A percentile compares a stretch with the other conserved stretches of the same genome.
Evolutionary conservation across 2,329 filamentous ascomycete genomes (phyloP).

Genomic region (Xylaria sp.): DNA sequence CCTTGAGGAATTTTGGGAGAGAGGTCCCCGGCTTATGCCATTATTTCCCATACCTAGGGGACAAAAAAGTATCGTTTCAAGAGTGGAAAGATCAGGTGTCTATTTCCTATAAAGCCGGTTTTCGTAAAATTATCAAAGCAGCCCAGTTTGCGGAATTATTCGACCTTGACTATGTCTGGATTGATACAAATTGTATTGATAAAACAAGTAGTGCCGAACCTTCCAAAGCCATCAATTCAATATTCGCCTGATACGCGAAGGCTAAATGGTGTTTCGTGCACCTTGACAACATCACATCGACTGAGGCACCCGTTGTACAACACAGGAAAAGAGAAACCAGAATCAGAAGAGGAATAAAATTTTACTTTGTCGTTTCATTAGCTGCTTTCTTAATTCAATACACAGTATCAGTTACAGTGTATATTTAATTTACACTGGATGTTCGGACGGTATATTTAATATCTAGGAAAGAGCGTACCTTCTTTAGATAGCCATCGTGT

Average conservation of each 20-base stretch:
- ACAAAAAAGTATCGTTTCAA: neutral
- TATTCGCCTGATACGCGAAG: neutral
- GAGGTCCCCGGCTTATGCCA: neutral
- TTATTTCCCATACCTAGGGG: neutral
- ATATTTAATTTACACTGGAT: too few species aligned
- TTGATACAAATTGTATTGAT: slow-evolving; percentile 2
- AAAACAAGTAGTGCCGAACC: neutral
- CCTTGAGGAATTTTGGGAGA: neutral
- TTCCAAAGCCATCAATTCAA: neutral
- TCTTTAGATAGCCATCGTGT: too few species aligned
- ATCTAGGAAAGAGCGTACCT: too few species aligned
- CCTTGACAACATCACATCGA: neutral
- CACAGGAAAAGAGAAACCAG: too few species aligned
- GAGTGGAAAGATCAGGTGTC: neutral
- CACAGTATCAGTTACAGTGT: too few species aligned
- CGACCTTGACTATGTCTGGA: neutral
- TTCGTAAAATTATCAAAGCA: neutral
- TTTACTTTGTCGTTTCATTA: too few species aligned
- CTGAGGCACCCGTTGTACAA: neutral
- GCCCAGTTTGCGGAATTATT: neutral
- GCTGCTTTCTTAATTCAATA: too few species aligned
- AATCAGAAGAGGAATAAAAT: too few species aligned
- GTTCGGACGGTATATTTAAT: too few species aligned
- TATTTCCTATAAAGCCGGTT: neutral
- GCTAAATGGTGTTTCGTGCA: neutral